Evolutionary conservation across 306 rosid genomes (phyloP), one percentile per base, ranked within the genome.

Genomic region (Castanopsis chinensis): DNA sequence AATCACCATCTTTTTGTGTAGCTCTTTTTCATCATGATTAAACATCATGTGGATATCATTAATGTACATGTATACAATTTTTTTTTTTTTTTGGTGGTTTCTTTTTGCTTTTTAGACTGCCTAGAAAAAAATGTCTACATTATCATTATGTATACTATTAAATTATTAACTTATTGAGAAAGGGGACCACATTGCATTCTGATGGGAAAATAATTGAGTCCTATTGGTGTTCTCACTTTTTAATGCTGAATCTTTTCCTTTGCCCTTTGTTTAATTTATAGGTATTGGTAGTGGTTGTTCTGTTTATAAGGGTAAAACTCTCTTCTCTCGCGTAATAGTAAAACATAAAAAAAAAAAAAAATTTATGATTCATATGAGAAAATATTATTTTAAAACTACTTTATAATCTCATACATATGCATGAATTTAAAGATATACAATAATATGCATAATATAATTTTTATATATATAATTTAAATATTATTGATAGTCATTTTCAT

Each of bases 1-100:
- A 57, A 71, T 81, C 77, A 68, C 7, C 76, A 32, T 69, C 69
- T 43, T 54, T 73, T 71, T 71, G 18, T 61, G 11, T 49, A 20
- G 60, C 67, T 12, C 71, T 64, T 4, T 28, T 78, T 49, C 25
- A 57, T 72, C 60, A 19, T 68, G 52, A 74, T 65, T 56, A 27
- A 43, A 30, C 51, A 60, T 5, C 45, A 60, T 73, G 10, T 7
- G 20, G 25, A 57, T 23, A 56, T 68, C 30, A 73, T 80, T 73
- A 11, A 8, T 43, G 28, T 27, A 28, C 30, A 18, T 5, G 58
- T 58, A 37, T 69, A 33, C 4, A 23, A 14, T 21, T 14, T 5
- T 61, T 5, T 8, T 18, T 6, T 27, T 28, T 37, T n/a, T 28
- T 25, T 0, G 27, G 1, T 15, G n/a, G 2, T 64, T 64, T 28